Base-by-base conservation (phyloP, 1,284 basidiomycete genomes). In the Boletellus deceptivus region DNA sequence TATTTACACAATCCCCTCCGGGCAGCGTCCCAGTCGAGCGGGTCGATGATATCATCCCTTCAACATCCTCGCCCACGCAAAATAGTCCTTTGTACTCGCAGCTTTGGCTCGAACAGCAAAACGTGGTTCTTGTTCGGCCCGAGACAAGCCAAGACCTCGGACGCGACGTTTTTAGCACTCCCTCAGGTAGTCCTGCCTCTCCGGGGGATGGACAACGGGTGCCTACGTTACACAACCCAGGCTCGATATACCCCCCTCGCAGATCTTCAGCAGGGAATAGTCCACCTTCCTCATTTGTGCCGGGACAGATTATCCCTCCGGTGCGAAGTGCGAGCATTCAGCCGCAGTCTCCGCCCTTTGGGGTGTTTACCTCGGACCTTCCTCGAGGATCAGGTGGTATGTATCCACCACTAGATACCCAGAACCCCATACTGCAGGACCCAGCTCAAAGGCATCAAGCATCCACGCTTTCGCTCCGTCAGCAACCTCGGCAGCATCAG, bases 251-350 rank as follows among this genome's bases (percentile, higher is more conserved):
- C 34, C 50, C 54, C 11, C 48, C 55, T 34, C 59, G 49, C 46
- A 45, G 61, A 57, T 60, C 58, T 51, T 57, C 69, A 33, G 25
- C 46, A 24, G 52, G 41, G 27, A 46, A 52, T 45, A 47, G 48
- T 20, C 56, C 55, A 43, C 67, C 69, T 34, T 65, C 70, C 25
- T 61, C 68, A 43, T 70, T 71, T 50, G 59, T 52, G 44, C 71
- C 73, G 34, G 72, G 72, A 40, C 71, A 71, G 54, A 62, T 72
- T n/a, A 35, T 68, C 18, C 71, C 71, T 24, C 75, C 76, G 31
- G 55, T 67, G 13, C 72, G 80, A 55, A 75, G 72, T 56, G 64
- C 74, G 9, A 79, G 76, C 52, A 67, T 71, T 55, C 50, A 62
- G 45, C 51, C 62, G 6, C 63, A 55, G 36, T 61, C 57, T 11